These are phyloP conservation scores for Apiospora koreana DNA, from an alignment of 2,329 filamentous ascomycete species.

Conservation along the genomic window DNA sequence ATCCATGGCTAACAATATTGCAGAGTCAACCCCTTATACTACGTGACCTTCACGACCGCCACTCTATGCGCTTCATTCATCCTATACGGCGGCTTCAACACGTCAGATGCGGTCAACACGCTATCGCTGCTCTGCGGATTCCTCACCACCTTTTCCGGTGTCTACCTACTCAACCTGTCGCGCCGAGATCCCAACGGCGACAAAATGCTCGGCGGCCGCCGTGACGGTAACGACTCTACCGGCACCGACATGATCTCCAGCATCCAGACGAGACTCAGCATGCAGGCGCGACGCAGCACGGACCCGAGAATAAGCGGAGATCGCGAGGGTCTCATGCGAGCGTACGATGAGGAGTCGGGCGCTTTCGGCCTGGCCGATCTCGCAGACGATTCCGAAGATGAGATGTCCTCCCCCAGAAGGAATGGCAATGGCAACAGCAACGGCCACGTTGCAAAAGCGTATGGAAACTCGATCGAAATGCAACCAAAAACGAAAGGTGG, in stretches of 20 bases:
- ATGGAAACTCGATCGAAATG: slow-evolving; percentile 50
- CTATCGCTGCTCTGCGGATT: slow-evolving; percentile 92
- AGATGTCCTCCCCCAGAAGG: slow-evolving; percentile 40
- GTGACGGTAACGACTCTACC: slow-evolving; percentile 67
- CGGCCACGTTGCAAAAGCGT: slow-evolving; percentile 39
- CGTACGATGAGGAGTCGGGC: slow-evolving; percentile 80
- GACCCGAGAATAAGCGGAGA: slow-evolving; percentile 68
- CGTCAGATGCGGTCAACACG: slow-evolving; percentile 86
- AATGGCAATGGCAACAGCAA: slow-evolving; percentile 36
- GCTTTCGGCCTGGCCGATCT: slow-evolving; percentile 79
- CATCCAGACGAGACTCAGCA: slow-evolving; percentile 86
- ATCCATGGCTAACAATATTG: slow-evolving; percentile 26
- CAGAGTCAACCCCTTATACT: slow-evolving; percentile 90
- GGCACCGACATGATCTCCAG: slow-evolving; percentile 91
- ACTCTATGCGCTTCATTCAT: slow-evolving; percentile 95
- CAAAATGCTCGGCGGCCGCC: slow-evolving; percentile 60
- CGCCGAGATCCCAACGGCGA: slow-evolving; percentile 84
- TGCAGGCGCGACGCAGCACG: slow-evolving; percentile 83
- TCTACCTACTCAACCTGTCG: slow-evolving; percentile 95
- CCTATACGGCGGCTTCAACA: slow-evolving; percentile 95
- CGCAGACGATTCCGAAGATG: slow-evolving; percentile 75
- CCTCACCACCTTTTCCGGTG: slow-evolving; percentile 90
- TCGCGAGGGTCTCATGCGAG: slow-evolving; percentile 80
- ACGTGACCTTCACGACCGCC: slow-evolving; percentile 94
- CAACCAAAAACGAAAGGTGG: slow-evolving; percentile 43